phyloP scores from a whole-genome alignment of 495 filamentous ascomycete genomes.

The Jackrogersella minutella region DNA sequence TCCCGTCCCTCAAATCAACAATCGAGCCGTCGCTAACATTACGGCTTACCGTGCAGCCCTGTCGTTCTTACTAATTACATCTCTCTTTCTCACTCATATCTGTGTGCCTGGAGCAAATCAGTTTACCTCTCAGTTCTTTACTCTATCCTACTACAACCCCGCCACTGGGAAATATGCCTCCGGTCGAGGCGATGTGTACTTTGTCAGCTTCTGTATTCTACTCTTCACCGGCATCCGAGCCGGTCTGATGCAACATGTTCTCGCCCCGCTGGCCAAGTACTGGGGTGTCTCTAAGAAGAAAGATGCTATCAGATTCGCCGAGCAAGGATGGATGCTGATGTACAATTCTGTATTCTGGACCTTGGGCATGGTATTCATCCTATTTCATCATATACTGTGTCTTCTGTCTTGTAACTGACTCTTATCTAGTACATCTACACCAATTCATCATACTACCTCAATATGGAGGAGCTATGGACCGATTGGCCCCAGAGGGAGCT shows the following conservation, averaged over 20 bases:
- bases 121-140: constrained; percentile 2
- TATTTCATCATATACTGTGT: too few relatives aligned
- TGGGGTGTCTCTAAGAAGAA: constrained; percentile 7
- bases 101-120: background rate
- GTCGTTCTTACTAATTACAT: background rate
- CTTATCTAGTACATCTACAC: constrained; percentile 3
- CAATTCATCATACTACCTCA: background rate
- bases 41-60: background rate
- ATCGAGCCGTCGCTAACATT: background rate
- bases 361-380: constrained; percentile 1
- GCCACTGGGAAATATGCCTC: constrained; percentile 2
- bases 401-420: background rate
- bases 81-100: background rate
- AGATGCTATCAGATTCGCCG: constrained; percentile 2
- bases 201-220: background rate
- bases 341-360: constrained; percentile 9
- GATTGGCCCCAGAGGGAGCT: constrained; percentile 7
- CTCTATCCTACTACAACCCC: constrained; percentile 1
- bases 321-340: constrained; percentile 11
- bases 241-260: constrained; percentile 3
- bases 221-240: constrained; percentile 8
- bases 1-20: background rate
- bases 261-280: background rate
- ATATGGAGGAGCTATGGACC: constrained; percentile 1
- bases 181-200: background rate